A percentile compares a stretch with the other conserved stretches of the same genome.
These are phyloP conservation scores for Botryotinia narcissicola DNA, from an alignment of 2,329 filamentous ascomycete genomes.

Conservation along the genomic window DNA sequence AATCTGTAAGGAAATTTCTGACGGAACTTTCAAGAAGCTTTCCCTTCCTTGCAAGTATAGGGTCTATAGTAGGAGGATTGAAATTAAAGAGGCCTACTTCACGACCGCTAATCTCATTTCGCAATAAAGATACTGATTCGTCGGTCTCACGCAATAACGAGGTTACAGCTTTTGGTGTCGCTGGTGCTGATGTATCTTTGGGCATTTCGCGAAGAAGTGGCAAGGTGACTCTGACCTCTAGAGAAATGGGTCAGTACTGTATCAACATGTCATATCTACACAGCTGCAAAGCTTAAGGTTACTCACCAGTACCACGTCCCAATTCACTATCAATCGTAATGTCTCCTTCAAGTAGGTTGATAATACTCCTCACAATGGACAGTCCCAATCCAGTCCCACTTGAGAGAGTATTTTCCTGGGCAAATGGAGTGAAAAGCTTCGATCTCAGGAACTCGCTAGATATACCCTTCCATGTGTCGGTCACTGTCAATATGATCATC, in stretches of 20 bases:
- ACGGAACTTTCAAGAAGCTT: constrained; percentile 33
- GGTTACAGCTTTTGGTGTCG: constrained; percentile 27
- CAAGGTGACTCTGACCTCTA: constrained; percentile 37
- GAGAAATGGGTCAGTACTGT: constrained; percentile 21
- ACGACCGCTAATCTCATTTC: constrained; percentile 27
- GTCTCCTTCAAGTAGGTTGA: constrained; percentile 57
- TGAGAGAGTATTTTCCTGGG: constrained; percentile 61
- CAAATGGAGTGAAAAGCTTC: constrained; percentile 60
- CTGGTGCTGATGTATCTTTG: constrained; percentile 24
- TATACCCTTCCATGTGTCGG: constrained; percentile 70
- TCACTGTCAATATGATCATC: constrained; percentile 61
- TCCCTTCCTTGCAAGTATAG: constrained; percentile 27
- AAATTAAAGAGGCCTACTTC: constrained; percentile 36
- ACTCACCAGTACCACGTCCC: constrained; percentile 54
- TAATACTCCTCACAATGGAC: constrained; percentile 62
- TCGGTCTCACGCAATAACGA: constrained; percentile 29
- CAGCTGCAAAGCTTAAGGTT: neutral
- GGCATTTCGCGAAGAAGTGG: constrained; percentile 36
- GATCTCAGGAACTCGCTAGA: constrained; percentile 60
- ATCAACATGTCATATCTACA: neutral
- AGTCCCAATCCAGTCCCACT: constrained; percentile 63
- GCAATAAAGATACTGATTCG: constrained; percentile 32
- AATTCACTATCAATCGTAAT: constrained; percentile 57
- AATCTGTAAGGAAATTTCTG: constrained; percentile 34
- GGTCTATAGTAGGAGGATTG: constrained; percentile 29